Evolutionary conservation across 805 yeast genomes (phyloP).

Genomic region (Metschnikowia colocasiae): DNA sequence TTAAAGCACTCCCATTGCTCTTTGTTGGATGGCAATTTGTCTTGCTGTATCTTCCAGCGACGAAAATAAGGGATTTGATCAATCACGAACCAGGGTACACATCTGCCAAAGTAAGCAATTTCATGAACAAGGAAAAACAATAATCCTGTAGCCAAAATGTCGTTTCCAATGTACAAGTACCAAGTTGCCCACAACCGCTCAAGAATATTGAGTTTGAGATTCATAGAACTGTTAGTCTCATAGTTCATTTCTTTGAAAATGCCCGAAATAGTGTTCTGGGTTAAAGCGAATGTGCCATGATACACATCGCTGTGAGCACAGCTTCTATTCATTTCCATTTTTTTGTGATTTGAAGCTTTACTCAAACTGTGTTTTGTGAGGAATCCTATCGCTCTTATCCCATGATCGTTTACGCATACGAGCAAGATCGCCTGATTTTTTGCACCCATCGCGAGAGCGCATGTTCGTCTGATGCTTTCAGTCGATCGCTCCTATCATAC

Average conservation of each 20-base stretch:
- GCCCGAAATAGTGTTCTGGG: neutral
- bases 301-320: neutral
- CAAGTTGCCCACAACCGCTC: constrained; percentile 88
- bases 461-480: constrained; percentile 1
- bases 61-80: constrained; percentile 84
- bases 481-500: constrained; percentile 1
- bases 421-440: constrained; percentile 3
- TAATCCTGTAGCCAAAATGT: constrained; percentile 86
- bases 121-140: constrained; percentile 83
- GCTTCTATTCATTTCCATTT: neutral
- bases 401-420: neutral
- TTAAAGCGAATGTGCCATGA: neutral
- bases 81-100: constrained; percentile 87
- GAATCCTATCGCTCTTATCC: neutral
- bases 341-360: neutral
- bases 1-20: constrained; percentile 94
- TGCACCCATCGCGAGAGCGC: constrained; percentile 5
- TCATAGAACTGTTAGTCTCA: constrained; percentile 3
- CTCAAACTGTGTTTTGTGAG: neutral
- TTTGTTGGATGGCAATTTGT: constrained; percentile 69
- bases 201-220: constrained; percentile 26
- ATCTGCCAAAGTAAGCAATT: constrained; percentile 84
- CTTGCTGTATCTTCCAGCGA: constrained; percentile 84
- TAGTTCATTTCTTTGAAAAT: constrained; percentile 1
- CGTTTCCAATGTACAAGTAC: constrained; percentile 82